These are phyloP conservation scores for Medicago arabica DNA, from an alignment of 306 rosid species.

Conservation along the genomic window DNA sequence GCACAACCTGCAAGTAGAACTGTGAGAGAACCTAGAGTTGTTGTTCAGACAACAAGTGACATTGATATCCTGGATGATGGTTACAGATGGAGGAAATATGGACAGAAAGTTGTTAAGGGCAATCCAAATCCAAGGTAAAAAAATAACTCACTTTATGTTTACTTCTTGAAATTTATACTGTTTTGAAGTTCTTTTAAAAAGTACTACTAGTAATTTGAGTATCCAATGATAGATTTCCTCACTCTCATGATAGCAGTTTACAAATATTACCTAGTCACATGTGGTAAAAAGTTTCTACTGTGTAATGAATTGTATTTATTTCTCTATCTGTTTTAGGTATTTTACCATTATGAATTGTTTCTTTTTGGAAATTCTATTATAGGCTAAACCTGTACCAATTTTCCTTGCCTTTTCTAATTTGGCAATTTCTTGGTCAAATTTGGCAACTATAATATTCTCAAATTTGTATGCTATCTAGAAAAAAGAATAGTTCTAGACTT, in stretches of 20 bases:
- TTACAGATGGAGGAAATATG: conserved; percentile 92
- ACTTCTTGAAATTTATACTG: conserved; percentile 26
- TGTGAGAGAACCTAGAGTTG: conserved; percentile 96
- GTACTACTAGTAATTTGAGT: neutral
- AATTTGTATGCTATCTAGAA: conserved; percentile 31
- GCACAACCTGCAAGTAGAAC: conserved; percentile 72
- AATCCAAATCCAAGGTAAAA: conserved; percentile 96
- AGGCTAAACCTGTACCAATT: neutral
- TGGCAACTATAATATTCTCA: conserved; percentile 21
- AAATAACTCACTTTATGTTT: neutral
- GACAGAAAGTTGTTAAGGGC: conserved; percentile 97
- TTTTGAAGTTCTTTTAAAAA: conserved; percentile 31
- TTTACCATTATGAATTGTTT: neutral
- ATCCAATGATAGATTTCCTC: conserved; percentile 25
- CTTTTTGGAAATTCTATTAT: neutral
- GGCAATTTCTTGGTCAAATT: conserved; percentile 34
- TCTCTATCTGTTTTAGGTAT: conserved; percentile 15
- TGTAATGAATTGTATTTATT: conserved; percentile 23
- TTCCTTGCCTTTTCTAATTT: conserved; percentile 20
- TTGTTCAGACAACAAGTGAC: conserved; percentile 94
- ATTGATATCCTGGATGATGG: conserved; percentile 94
- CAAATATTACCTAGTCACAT: conserved; percentile 7
- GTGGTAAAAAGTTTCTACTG: conserved; percentile 21
- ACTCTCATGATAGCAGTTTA: conserved; percentile 23
- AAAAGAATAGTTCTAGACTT: neutral